These are phyloP conservation scores for Ceratobasidium papillatum DNA, from an alignment of 1,284 basidiomycete species.

Conservation along the genomic window DNA sequence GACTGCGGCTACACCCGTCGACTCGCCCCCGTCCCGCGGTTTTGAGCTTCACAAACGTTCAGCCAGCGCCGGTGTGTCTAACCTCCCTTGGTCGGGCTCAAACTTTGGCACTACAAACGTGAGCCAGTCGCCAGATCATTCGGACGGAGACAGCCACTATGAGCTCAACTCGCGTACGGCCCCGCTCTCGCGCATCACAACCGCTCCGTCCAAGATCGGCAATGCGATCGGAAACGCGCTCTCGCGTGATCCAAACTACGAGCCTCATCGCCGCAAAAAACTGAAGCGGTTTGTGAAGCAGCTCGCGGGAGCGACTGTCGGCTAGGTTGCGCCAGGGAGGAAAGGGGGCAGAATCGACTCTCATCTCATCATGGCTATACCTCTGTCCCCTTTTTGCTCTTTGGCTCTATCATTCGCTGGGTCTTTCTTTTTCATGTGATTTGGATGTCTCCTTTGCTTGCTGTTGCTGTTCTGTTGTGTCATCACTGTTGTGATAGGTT, in stretches of 20 bases:
- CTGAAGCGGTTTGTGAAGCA: constrained; percentile 37
- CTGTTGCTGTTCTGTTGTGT: constrained; percentile 9
- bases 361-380: not conserved
- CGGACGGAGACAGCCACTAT: constrained; percentile 37
- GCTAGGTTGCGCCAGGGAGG: not conserved
- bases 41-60: constrained; percentile 34
- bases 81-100: constrained; percentile 10
- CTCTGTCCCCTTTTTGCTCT: not conserved
- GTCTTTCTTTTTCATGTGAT: not conserved
- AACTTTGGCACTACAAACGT: constrained; percentile 12
- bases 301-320: constrained; percentile 16
- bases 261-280: constrained; percentile 28
- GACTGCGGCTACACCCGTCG: constrained; percentile 29
- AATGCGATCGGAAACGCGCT: constrained; percentile 36
- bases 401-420: not conserved
- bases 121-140: constrained; percentile 30
- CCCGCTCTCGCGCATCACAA: constrained; percentile 38
- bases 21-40: constrained; percentile 9
- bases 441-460: not conserved
- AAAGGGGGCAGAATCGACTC: not conserved
- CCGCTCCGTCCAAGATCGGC: constrained; percentile 36
- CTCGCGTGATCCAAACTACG: constrained; percentile 33
- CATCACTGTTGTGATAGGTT: not conserved
- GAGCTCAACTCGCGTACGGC: constrained; percentile 36
- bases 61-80: constrained; percentile 23